phyloP scores from a whole-genome alignment of 2,329 filamentous ascomycete species.

The Akanthomyces muscarius region DNA sequence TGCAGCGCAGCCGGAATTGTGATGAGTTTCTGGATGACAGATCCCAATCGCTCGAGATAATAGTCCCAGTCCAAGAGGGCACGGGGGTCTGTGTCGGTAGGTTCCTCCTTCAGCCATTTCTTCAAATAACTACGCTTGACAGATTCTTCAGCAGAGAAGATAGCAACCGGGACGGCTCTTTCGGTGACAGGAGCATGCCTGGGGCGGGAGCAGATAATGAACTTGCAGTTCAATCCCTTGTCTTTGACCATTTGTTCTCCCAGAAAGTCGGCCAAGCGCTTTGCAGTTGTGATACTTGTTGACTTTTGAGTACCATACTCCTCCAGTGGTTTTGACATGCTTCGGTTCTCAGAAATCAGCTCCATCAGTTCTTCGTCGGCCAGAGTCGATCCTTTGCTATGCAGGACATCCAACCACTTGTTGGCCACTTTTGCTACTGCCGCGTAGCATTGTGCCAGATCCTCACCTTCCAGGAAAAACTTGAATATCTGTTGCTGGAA shows the following conservation, averaged over 20 bases:
- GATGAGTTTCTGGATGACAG: conserved; percentile 97
- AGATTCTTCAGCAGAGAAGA: conserved; percentile 88
- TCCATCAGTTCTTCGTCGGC: conserved; percentile 97
- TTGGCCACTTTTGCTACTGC: conserved; percentile 95
- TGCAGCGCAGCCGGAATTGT: conserved; percentile 96
- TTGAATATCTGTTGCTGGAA: conserved; percentile 99
- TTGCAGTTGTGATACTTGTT: conserved; percentile 98
- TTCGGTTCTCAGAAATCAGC: conserved; percentile 99
- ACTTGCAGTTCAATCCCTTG: conserved; percentile 98
- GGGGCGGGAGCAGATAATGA: conserved; percentile 89
- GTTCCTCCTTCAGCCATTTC: conserved; percentile 95
- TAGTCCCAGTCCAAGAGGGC: conserved; percentile 95
- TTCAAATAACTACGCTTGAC: conserved; percentile 86
- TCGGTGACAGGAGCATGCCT: conserved; percentile 91
- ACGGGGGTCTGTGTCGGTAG: conserved; percentile 83
- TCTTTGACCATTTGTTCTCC: conserved; percentile 99
- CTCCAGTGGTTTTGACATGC: conserved; percentile 93
- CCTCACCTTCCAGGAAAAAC: conserved; percentile 91
- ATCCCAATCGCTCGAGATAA: conserved; percentile 91
- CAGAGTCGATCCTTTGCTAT: conserved; percentile 81
- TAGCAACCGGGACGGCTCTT: conserved; percentile 88
- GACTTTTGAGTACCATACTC: conserved; percentile 96
- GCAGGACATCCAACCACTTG: conserved; percentile 90
- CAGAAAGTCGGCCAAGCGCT: conserved; percentile 88
- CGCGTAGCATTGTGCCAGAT: conserved; percentile 81